These are phyloP conservation scores for Gymnopilus junonius DNA, from an alignment of 768 basidiomycete genomes.

Conservation along the genomic window DNA sequence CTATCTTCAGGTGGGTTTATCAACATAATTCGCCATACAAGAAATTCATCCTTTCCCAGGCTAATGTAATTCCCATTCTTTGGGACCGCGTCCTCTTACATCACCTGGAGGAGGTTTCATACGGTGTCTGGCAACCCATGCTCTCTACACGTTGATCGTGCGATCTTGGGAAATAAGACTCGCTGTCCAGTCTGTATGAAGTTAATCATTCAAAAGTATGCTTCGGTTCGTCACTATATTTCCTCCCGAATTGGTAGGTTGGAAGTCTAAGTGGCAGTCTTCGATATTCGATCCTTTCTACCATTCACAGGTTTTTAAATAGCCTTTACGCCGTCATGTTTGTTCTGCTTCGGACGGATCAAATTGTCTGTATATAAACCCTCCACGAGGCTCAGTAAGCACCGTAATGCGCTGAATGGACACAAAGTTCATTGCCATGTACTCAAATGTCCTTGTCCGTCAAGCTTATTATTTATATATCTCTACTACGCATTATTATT, in stretches of 20 bases:
- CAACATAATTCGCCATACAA: not conserved
- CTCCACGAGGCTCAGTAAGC: not conserved
- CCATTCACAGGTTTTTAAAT: not conserved
- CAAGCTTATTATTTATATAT: not conserved
- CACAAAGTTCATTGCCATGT: not conserved
- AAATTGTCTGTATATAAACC: not conserved
- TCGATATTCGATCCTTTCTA: not conserved
- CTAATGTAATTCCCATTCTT: slow-evolving; percentile 69
- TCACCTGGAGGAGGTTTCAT: slow-evolving; percentile 69
- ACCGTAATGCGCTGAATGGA: not conserved
- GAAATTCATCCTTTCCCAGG: slow-evolving; percentile 38
- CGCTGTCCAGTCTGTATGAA: not conserved
- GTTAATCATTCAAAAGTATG: slow-evolving; percentile 1
- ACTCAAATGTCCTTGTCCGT: not conserved
- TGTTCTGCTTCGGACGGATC: not conserved
- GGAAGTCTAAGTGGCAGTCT: not conserved
- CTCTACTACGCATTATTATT: not conserved
- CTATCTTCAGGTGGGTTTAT: slow-evolving; percentile 64
- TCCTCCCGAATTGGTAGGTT: not conserved
- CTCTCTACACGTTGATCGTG: slow-evolving; percentile 44
- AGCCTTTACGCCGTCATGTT: not conserved
- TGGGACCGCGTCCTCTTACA: slow-evolving; percentile 74
- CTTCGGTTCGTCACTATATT: not conserved
- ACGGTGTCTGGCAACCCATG: slow-evolving; percentile 79
- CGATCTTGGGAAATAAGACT: not conserved